Evolutionary conservation across 2,329 filamentous ascomycete species (phyloP).

Genomic region (Parasarocladium wereldwijsianum): DNA sequence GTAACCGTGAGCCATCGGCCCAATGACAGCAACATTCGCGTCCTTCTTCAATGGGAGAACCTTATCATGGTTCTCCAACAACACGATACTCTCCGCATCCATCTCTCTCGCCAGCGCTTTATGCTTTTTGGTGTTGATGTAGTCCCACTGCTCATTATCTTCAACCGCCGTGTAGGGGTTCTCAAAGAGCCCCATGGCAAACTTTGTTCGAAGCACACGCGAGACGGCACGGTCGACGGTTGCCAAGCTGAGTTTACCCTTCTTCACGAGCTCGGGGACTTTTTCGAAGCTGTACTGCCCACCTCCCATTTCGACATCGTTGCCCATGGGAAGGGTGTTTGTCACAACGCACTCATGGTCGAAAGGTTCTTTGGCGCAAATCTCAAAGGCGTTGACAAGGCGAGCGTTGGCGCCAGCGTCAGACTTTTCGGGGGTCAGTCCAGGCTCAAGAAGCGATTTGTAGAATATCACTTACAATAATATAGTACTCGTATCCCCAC

Average conservation of each 20-base stretch:
- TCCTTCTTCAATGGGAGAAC: constrained; percentile 42
- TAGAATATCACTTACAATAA: constrained; percentile 18
- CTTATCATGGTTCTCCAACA: constrained; percentile 42
- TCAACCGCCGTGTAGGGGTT: constrained; percentile 48
- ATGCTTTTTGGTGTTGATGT: constrained; percentile 47
- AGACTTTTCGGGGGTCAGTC: constrained; percentile 6
- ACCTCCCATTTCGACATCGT: constrained; percentile 64
- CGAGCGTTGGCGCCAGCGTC: constrained; percentile 61
- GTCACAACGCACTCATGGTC: constrained; percentile 49
- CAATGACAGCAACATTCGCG: constrained; percentile 58
- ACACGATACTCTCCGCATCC: constrained; percentile 47
- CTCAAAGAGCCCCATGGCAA: constrained; percentile 56
- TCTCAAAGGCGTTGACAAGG: constrained; percentile 46
- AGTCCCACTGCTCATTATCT: constrained; percentile 34
- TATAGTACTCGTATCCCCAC: constrained; percentile 60
- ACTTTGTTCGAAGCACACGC: constrained; percentile 52
- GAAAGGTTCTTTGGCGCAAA: constrained; percentile 34
- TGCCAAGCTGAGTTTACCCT: constrained; percentile 42
- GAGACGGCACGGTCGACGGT: constrained; percentile 52
- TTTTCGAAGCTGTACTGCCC: constrained; percentile 56
- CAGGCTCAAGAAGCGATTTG: neutral
- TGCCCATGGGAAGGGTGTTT: constrained; percentile 49
- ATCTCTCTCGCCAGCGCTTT: constrained; percentile 45
- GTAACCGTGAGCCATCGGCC: constrained; percentile 57
- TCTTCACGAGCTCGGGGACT: constrained; percentile 49